Percentiles rank a stretch among this genome's conserved stretches.
These are phyloP conservation scores for Diaporthe sp. DNA, from an alignment of 2,329 filamentous ascomycete species.

Conservation along the genomic window DNA sequence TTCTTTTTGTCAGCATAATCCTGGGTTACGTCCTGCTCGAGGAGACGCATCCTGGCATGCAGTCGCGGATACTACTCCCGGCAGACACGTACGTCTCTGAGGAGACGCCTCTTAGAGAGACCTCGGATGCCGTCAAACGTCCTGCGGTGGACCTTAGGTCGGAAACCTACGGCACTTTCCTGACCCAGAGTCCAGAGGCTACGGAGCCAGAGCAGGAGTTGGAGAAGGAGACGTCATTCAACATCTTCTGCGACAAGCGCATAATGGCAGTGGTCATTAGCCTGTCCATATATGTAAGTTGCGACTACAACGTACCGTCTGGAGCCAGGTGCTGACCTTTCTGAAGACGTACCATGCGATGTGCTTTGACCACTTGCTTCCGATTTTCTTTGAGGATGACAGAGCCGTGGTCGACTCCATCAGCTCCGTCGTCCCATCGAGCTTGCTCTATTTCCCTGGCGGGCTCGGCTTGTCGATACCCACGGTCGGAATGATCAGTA, in stretches of 20 bases:
- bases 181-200: slow-evolving; percentile 57
- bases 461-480: slow-evolving; percentile 74
- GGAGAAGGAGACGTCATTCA: slow-evolving; percentile 50
- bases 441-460: slow-evolving; percentile 69
- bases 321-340: slow-evolving; percentile 13
- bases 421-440: slow-evolving; percentile 49
- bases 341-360: slow-evolving; percentile 85
- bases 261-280: slow-evolving; percentile 85
- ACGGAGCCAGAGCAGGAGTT: slow-evolving; percentile 51
- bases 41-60: slow-evolving; percentile 90
- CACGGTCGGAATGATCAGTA: slow-evolving; percentile 61
- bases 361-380: slow-evolving; percentile 92
- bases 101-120: slow-evolving; percentile 81
- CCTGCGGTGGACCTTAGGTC: slow-evolving; percentile 79
- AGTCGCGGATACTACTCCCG: slow-evolving; percentile 64
- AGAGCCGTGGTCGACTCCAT: slow-evolving; percentile 56
- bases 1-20: slow-evolving; percentile 84
- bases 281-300: slow-evolving; percentile 79
- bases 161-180: slow-evolving; percentile 85
- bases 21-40: slow-evolving; percentile 85
- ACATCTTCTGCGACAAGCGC: slow-evolving; percentile 66
- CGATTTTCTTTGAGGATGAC: slow-evolving; percentile 92
- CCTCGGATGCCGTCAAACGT: slow-evolving; percentile 80
- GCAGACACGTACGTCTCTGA: slow-evolving; percentile 68
- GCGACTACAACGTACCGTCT: background rate